These are phyloP conservation scores for Amanita pallidorosea DNA, from an alignment of 768 basidiomycete species.

Conservation along the genomic window DNA sequence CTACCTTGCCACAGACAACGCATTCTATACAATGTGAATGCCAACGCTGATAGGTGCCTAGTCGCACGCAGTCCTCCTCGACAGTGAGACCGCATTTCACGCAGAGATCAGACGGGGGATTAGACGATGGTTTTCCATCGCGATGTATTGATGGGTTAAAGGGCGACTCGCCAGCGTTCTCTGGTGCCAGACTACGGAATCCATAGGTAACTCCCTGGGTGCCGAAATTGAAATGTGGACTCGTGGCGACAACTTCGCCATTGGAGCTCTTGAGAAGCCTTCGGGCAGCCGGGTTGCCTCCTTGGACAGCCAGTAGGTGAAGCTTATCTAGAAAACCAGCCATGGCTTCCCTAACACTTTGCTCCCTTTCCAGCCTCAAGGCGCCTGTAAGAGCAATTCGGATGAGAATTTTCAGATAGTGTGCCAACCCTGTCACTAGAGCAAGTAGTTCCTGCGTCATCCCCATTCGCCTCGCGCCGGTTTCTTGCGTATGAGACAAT, in stretches of 20 bases:
- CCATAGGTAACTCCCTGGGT: conserved; percentile 88
- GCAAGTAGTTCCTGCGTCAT: conserved; percentile 97
- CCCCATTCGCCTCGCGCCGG: conserved; percentile 80
- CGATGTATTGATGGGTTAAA: conserved; percentile 38
- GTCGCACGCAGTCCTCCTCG: conserved; percentile 92
- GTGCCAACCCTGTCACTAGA: conserved; percentile 96
- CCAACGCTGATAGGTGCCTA: conserved; percentile 97
- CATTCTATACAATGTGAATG: conserved; percentile 94
- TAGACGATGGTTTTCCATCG: conserved; percentile 46
- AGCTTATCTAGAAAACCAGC: conserved; percentile 86
- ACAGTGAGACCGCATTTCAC: conserved; percentile 82
- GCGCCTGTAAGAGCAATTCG: conserved; percentile 95
- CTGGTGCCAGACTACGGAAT: conserved; percentile 84
- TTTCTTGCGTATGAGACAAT: conserved; percentile 91
- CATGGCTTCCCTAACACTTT: conserved; percentile 75
- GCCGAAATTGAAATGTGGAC: conserved; percentile 46
- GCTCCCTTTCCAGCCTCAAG: conserved; percentile 89
- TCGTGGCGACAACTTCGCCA: conserved; percentile 43
- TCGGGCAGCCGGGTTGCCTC: conserved; percentile 69
- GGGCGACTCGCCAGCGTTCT: conserved; percentile 82
- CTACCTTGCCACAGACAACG: conserved; percentile 63
- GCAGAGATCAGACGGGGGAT: conserved; percentile 85
- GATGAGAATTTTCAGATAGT: conserved; percentile 98
- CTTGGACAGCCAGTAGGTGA: conserved; percentile 80
- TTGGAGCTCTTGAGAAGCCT: conserved; percentile 68